Percentiles rank a stretch among this genome's conserved stretches.
These are phyloP conservation scores for Monosporascus ibericus DNA, from an alignment of 2,329 filamentous ascomycete species.

Conservation along the genomic window DNA sequence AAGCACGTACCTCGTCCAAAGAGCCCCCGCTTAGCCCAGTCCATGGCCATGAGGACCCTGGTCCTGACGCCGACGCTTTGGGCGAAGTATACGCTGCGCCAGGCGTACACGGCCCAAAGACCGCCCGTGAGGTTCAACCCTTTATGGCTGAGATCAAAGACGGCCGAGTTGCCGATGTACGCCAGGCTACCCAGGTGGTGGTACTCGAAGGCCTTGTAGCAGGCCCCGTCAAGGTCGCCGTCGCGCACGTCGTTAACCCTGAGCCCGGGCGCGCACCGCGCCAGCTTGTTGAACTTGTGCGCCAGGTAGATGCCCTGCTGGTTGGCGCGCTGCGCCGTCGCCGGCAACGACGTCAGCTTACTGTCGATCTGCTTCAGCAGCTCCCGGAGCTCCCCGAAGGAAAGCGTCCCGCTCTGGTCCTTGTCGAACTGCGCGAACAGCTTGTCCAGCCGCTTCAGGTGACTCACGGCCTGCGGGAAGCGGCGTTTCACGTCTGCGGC, in stretches of 20 bases:
- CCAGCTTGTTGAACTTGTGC: slow-evolving; percentile 88
- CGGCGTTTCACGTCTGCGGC: slow-evolving; percentile 78
- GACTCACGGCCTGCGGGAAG: slow-evolving; percentile 84
- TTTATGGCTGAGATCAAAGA: slow-evolving; percentile 74
- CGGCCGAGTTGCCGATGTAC: slow-evolving; percentile 92
- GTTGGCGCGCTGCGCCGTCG: slow-evolving; percentile 92
- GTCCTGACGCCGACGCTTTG: slow-evolving; percentile 94
- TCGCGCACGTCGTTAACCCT: slow-evolving; percentile 74
- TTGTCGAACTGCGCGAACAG: slow-evolving; percentile 90
- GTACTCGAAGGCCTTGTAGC: slow-evolving; percentile 94
- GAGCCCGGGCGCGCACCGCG: slow-evolving; percentile 69
- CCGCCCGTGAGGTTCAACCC: slow-evolving; percentile 77
- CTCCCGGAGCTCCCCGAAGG: slow-evolving; percentile 87
- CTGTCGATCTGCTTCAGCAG: slow-evolving; percentile 87
- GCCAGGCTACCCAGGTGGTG: slow-evolving; percentile 85
- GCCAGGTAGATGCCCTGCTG: slow-evolving; percentile 93
- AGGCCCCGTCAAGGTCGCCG: slow-evolving; percentile 83
- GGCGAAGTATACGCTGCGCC: slow-evolving; percentile 94
- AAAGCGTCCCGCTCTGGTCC: slow-evolving; percentile 86
- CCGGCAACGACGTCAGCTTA: slow-evolving; percentile 89
- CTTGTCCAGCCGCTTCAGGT: slow-evolving; percentile 82
- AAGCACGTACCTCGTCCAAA: slow-evolving; percentile 76
- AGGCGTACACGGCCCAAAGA: slow-evolving; percentile 88
- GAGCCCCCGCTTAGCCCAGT: slow-evolving; percentile 93
- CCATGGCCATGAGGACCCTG: slow-evolving; percentile 85